Evolutionary conservation across 2,329 filamentous ascomycete species (phyloP).

Genomic region (Tolypocladium pustulatum): DNA sequence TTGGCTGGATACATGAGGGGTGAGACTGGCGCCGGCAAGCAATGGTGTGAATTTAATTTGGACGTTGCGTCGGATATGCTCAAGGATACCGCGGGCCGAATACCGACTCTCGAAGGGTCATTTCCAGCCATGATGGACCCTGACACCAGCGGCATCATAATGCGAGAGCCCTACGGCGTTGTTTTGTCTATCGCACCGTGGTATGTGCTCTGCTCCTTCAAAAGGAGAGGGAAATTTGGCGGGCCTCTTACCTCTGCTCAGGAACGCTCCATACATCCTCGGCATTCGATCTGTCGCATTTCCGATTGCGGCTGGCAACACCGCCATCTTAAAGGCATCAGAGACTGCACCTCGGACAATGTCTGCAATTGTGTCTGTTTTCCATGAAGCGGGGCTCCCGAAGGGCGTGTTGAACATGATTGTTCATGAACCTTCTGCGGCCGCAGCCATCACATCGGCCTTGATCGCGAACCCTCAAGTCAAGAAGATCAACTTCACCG

Average conservation of each 20-base stretch:
- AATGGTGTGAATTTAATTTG: conserved; percentile 32
- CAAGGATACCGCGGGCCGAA: conserved; percentile 31
- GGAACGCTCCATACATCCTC: conserved; percentile 49
- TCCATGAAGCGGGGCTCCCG: conserved; percentile 68
- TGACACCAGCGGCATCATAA: conserved; percentile 44
- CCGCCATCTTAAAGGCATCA: conserved; percentile 60
- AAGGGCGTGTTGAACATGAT: conserved; percentile 65
- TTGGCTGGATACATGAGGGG: conserved; percentile 45
- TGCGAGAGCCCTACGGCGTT: conserved; percentile 71
- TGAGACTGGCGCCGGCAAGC: conserved; percentile 30
- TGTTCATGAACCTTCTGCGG: conserved; percentile 54
- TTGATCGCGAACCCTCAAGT: conserved; percentile 58
- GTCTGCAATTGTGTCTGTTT: conserved; percentile 50
- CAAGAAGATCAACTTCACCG: conserved; percentile 82
- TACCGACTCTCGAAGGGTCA: conserved; percentile 25
- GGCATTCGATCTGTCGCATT: conserved; percentile 44
- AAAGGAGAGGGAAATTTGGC: neutral
- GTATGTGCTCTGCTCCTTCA: conserved; percentile 33
- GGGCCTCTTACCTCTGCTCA: conserved; percentile 11
- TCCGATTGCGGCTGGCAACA: conserved; percentile 70
- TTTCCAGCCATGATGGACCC: conserved; percentile 22
- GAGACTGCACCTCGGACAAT: conserved; percentile 57
- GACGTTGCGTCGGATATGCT: conserved; percentile 24
- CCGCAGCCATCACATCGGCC: conserved; percentile 53
- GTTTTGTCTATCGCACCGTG: conserved; percentile 73